Conservation (phyloP, 176 grass and related monocot genomes). For the Thalia dealbata region DNA sequence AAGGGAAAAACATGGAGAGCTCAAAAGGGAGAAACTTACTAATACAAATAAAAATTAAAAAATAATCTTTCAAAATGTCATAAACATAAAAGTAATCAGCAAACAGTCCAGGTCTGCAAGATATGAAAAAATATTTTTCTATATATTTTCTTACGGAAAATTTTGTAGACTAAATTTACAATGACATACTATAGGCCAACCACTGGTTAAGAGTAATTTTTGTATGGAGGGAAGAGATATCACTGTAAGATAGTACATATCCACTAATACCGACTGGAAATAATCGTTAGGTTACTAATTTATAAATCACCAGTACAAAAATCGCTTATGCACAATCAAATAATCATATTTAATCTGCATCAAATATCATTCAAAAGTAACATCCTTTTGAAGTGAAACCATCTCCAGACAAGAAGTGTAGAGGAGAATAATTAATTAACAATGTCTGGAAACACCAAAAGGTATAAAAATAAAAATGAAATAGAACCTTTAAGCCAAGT, state of each 20-base stretch:
- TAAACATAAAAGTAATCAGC: conserved; percentile 1
- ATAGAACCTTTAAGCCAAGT: not conserved
- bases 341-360: not conserved
- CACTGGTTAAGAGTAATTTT: not conserved
- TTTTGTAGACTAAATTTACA: too few relatives aligned
- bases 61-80: too few relatives aligned
- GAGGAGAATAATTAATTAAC: not conserved
- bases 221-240: not conserved
- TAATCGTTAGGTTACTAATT: too few relatives aligned
- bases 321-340: not conserved
- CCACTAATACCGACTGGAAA: not conserved
- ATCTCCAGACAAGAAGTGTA: not conserved
- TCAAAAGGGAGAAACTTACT: conserved; percentile 17
- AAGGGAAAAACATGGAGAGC: conserved; percentile 11
- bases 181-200: not conserved
- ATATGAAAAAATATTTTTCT: not conserved
- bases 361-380: not conserved
- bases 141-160: too few relatives aligned
- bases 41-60: not conserved
- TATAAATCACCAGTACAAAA: not conserved
- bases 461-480: not conserved
- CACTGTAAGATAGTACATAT: not conserved
- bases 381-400: not conserved
- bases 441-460: not conserved
- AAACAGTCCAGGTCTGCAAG: conserved; percentile 43